These are phyloP conservation scores for Aspergillus sp. DNA, from an alignment of 2,329 filamentous ascomycete species.

Conservation along the genomic window DNA sequence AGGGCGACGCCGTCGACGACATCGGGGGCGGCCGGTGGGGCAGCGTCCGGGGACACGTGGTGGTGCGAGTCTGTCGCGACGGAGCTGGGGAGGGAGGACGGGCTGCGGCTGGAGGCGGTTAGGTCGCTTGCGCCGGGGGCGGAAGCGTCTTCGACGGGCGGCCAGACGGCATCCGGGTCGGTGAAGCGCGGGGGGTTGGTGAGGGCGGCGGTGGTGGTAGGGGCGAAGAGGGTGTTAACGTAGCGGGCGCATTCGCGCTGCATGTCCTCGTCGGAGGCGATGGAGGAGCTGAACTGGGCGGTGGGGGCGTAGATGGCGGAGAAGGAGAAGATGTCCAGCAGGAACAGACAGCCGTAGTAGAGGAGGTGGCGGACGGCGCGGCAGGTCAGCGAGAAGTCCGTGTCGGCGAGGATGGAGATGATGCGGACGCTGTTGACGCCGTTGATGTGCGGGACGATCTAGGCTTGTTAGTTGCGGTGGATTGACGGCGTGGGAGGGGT, in stretches of 20 bases:
- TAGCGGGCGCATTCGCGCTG: slow-evolving; percentile 87
- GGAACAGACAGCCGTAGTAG: slow-evolving; percentile 85
- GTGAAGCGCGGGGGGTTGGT: slow-evolving; percentile 19
- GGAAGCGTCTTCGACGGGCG: slow-evolving; percentile 32
- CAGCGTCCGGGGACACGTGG: slow-evolving; percentile 2
- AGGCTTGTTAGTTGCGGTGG: background rate
- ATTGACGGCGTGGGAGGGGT: background rate
- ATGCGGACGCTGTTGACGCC: slow-evolving; percentile 85
- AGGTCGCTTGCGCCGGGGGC: slow-evolving; percentile 13
- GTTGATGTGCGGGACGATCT: slow-evolving; percentile 82
- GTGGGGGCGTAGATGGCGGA: slow-evolving; percentile 84
- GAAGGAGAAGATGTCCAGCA: slow-evolving; percentile 95
- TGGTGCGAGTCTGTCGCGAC: slow-evolving; percentile 11
- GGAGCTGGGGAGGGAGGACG: slow-evolving; percentile 12
- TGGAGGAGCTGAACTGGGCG: slow-evolving; percentile 68
- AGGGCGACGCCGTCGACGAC: slow-evolving; percentile 52
- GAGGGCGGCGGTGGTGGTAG: slow-evolving; percentile 16
- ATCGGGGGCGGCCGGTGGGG: background rate
- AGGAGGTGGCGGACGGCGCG: slow-evolving; percentile 84
- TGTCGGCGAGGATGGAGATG: slow-evolving; percentile 80
- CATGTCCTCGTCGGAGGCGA: slow-evolving; percentile 72
- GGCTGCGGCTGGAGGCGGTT: slow-evolving; percentile 10
- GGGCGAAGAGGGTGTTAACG: slow-evolving; percentile 58
- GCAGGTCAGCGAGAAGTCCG: slow-evolving; percentile 80
- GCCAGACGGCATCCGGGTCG: slow-evolving; percentile 43